Base-by-base conservation (phyloP, 1,284 basidiomycete genomes). In the Laetiporus sulphureus region DNA sequence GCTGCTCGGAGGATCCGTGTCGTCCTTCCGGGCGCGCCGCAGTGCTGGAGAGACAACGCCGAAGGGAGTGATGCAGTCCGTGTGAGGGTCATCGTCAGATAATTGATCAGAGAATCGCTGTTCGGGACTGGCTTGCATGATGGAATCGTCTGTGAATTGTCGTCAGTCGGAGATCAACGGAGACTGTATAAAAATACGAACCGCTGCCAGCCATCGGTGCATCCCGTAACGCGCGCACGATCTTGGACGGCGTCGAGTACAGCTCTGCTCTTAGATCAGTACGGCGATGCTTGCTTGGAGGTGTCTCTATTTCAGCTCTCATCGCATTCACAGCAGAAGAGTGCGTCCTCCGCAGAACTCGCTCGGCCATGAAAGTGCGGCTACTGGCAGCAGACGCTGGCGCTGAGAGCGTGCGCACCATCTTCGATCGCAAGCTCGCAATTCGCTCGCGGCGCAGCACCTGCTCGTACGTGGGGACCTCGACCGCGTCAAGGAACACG, bases 11-110 rank as follows among this genome's bases (percentile, higher is more conserved):
- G 57, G 53, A 41, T 71, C 64, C 29, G 59, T 55, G 21, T 61
- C 56, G 16, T 49, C 41, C 36, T 54, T 51, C 44, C 58, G 49
- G n/a, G 60, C 39, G 31, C 69, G 69, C 31, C 66, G 71, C 22
- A 69, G 61, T 19, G 64, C 67, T 5, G 82, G 81, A 6, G 82
- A 85, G 31, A 76, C 72, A 20, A 84, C 58, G 50, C 78, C 77
- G 45, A 73, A 72, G 18, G 82, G 80, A 0, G 79, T 83, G n/a
- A 82, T 76, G 58, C 81, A 77, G 1, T 79, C 79, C 19, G 75
- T 45, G 49, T 68, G 67, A 1, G 69, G 71, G 45, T 79, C 74
- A 45, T 85, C 79, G 49, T 84, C 81, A 2, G 79, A 83, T 12
- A 61, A 59, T 4, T 52, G 53, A 20, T 20, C 30, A 31, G 18